A percentile compares a stretch with the other conserved stretches of the same genome.
phyloP scores from a whole-genome alignment of 2,329 filamentous ascomycete genomes.

The Rutstroemia sp. region DNA sequence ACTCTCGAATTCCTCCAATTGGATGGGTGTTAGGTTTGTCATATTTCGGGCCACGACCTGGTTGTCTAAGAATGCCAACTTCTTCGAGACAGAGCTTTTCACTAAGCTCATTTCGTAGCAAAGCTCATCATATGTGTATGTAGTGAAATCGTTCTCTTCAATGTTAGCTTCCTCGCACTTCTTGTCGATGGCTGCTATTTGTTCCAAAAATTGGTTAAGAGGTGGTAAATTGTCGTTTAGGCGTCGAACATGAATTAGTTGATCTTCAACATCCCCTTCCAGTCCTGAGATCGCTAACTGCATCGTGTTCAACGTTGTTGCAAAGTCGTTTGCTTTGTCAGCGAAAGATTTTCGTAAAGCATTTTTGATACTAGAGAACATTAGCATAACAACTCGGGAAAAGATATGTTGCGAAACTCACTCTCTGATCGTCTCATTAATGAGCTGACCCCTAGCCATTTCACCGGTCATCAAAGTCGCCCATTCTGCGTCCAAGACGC shows the following conservation, averaged over 20 bases:
- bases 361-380: conserved; percentile 72
- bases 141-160: conserved; percentile 99
- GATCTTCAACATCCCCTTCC: conserved; percentile 94
- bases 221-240: conserved; percentile 80
- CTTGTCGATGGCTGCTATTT: conserved; percentile 76
- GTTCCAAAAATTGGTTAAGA: conserved; percentile 82
- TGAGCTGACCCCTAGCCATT: conserved; percentile 81
- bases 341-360: conserved; percentile 85
- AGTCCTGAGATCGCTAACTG: conserved; percentile 93
- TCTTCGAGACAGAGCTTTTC: conserved; percentile 88
- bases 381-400: too few relatives aligned
- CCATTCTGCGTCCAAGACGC: conserved; percentile 80
- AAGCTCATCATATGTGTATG: conserved; percentile 95
- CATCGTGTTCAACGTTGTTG: conserved; percentile 87
- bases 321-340: conserved; percentile 97
- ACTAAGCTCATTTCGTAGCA: conserved; percentile 89
- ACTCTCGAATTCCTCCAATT: conserved; percentile 96
- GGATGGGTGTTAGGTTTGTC: conserved; percentile 97
- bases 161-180: conserved; percentile 96
- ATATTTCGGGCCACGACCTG: conserved; percentile 97
- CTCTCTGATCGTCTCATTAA: conserved; percentile 98
- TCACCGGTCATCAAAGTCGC: conserved; percentile 70
- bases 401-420: conserved; percentile 34
- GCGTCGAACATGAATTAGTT: conserved; percentile 77
- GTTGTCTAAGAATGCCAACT: conserved; percentile 93